Evolutionary conservation across 495 filamentous ascomycete genomes (phyloP), one percentile per base, ranked within the genome.

Genomic region (Peziza echinospora): DNA sequence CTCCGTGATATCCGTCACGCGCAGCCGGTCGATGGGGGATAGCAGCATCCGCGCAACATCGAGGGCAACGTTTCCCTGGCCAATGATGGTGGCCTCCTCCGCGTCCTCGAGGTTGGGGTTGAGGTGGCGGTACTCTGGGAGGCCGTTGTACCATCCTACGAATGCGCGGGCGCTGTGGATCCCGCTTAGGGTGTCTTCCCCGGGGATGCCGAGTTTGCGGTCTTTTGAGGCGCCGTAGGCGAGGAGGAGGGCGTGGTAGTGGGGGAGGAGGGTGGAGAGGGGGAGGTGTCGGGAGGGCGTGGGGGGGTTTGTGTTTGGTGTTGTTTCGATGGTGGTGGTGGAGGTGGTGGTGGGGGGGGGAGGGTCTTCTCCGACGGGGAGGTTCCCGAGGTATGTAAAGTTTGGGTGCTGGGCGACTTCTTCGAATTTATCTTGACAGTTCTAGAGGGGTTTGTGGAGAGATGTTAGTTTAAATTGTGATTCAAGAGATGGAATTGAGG

Each of bases 81-180:
- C 89, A 48, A 97, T 77, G 34, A 97, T 71, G 16, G 92, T 75
- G 3, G 84, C 91, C 53, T 86, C 73, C 41, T 93, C 85, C 1
- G 81, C 83, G 6, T 69, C 64, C 1, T 73, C 73, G 11, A 96
- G 71, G 55, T 84, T 73, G 1, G 87, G 89, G 10, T 69, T 67
- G n/a, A 93, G 63, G 52, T 73, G 60, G 21, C 80, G 71, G 59
- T 82, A 80, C 55, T 92, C 80, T 0, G 89, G 91, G 0, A 93
- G 69, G 16, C 91, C 86, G 58, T 96, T 96, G 63, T 97, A 97
- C 89, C 89, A 97, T 13, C 87, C 89, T 5, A 97, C 91, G 62
- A 96, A 97, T 43, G 83, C 80, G 5, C 89, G 73, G 3, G 89
- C 89, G 13, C 85, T 93, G 63, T 83, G 78, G 26, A 97, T 76